Conservation (phyloP, 2,329 filamentous ascomycete species). For the Stachybotrys chartarum region DNA sequence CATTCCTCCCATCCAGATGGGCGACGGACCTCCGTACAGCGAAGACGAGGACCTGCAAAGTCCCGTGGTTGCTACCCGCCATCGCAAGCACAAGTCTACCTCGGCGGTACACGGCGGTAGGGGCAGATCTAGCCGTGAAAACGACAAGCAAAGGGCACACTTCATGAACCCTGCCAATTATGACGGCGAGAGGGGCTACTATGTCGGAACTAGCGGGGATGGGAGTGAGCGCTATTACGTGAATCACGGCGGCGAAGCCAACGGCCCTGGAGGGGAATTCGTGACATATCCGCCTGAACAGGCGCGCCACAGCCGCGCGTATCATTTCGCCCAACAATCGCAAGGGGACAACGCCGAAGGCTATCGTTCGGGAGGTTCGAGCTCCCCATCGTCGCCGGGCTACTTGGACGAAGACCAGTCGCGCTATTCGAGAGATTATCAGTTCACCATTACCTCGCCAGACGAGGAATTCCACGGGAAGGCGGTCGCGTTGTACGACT, state of each 20-base stretch:
- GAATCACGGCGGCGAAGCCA: slow-evolving; percentile 59
- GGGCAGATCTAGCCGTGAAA: slow-evolving; percentile 40
- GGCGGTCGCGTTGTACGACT: slow-evolving; percentile 91
- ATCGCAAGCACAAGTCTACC: slow-evolving; percentile 77
- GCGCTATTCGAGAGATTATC: slow-evolving; percentile 83
- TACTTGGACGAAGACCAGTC: slow-evolving; percentile 60
- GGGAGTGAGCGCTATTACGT: slow-evolving; percentile 71
- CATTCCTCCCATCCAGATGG: slow-evolving; percentile 75
- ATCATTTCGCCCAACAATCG: slow-evolving; percentile 34
- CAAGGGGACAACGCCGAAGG: slow-evolving; percentile 43
- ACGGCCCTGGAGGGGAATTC: slow-evolving; percentile 72
- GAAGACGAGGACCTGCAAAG: slow-evolving; percentile 94
- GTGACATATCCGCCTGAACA: slow-evolving; percentile 69
- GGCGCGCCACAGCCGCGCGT: slow-evolving; percentile 47
- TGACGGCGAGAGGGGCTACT: slow-evolving; percentile 58
- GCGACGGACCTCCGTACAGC: slow-evolving; percentile 85
- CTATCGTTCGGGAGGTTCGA: slow-evolving; percentile 51
- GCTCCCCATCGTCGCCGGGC: slow-evolving; percentile 50
- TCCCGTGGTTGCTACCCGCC: slow-evolving; percentile 76
- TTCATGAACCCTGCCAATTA: slow-evolving; percentile 42
- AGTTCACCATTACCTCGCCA: slow-evolving; percentile 89
- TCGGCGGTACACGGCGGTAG: slow-evolving; percentile 37
- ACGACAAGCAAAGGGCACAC: slow-evolving; percentile 28
- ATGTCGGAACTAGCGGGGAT: slow-evolving; percentile 59
- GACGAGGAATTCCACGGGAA: slow-evolving; percentile 98